Percentiles rank a stretch among this genome's conserved stretches.
Conservation (phyloP, 768 basidiomycete species). For the Suillus clintonianus region DNA sequence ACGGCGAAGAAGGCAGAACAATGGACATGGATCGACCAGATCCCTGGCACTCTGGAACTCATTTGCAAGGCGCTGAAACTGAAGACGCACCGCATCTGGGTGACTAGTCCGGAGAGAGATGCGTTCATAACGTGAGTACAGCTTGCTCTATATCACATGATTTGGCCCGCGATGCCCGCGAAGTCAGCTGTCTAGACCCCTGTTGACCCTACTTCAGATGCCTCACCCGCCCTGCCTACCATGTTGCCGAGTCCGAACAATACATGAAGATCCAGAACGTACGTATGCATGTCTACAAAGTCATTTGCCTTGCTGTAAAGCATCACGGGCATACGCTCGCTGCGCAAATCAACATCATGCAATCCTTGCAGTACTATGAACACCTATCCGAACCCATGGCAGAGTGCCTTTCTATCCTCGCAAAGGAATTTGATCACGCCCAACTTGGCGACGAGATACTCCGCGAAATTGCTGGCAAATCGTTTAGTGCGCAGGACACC, state of each 20-base stretch:
- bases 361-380: constrained; percentile 90
- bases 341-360: constrained; percentile 89
- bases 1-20: constrained; percentile 45
- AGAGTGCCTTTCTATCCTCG: constrained; percentile 77
- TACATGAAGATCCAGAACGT: constrained; percentile 84
- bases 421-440: constrained; percentile 84
- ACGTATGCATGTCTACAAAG: constrained; percentile 77
- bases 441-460: constrained; percentile 92
- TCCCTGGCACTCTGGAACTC: constrained; percentile 66
- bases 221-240: constrained; percentile 85
- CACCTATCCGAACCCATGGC: constrained; percentile 95
- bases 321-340: constrained; percentile 82
- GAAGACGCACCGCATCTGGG: constrained; percentile 85
- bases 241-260: constrained; percentile 80
- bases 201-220: constrained; percentile 52
- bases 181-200: neutral
- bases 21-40: constrained; percentile 82
- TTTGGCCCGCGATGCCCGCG: neutral
- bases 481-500: constrained; percentile 77
- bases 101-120: constrained; percentile 82
- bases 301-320: constrained; percentile 91
- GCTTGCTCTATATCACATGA: neutral
- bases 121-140: constrained; percentile 75
- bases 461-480: constrained; percentile 80
- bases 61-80: constrained; percentile 72